These are phyloP conservation scores for Russula foetens DNA, from an alignment of 768 basidiomycete genomes.

Conservation along the genomic window DNA sequence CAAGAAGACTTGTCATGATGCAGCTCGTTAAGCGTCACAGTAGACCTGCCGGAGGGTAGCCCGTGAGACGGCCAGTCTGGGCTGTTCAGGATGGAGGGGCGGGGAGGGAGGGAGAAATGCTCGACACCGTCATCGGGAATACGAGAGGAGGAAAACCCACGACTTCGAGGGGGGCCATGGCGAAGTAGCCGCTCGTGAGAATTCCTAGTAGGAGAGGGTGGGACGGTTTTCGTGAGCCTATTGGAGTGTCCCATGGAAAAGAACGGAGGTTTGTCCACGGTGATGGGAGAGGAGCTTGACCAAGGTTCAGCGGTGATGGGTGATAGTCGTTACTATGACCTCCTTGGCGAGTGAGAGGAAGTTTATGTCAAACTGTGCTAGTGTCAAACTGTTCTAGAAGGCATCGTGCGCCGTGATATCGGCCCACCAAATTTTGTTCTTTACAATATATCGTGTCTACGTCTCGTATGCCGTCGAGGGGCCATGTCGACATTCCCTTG, in stretches of 20 bases:
- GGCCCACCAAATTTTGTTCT: too few relatives aligned
- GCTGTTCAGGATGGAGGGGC: slow-evolving; percentile 1
- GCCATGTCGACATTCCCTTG: too few relatives aligned
- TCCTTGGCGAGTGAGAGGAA: too few relatives aligned
- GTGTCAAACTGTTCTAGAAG: too few relatives aligned
- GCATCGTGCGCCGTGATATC: too few relatives aligned
- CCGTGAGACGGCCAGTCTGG: slow-evolving; percentile 42
- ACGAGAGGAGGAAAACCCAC: neutral
- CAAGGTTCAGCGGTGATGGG: too few relatives aligned
- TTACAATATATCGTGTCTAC: too few relatives aligned
- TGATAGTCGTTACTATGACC: too few relatives aligned
- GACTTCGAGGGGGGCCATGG: neutral
- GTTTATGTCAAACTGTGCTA: too few relatives aligned
- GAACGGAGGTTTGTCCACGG: neutral
- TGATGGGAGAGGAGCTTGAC: too few relatives aligned
- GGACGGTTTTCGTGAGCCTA: neutral
- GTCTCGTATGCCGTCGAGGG: too few relatives aligned
- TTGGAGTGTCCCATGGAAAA: slow-evolving; percentile 8
- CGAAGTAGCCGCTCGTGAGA: neutral
- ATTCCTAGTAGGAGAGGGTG: neutral
- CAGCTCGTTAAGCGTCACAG: neutral
- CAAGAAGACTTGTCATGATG: slow-evolving; percentile 26
- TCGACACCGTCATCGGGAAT: neutral
- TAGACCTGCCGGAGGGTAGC: neutral
- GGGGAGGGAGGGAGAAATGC: slow-evolving; percentile 4